Evolutionary conservation across 805 yeast genomes (phyloP).

Genomic region (Schwanniomyces pseudopolymorphus): DNA sequence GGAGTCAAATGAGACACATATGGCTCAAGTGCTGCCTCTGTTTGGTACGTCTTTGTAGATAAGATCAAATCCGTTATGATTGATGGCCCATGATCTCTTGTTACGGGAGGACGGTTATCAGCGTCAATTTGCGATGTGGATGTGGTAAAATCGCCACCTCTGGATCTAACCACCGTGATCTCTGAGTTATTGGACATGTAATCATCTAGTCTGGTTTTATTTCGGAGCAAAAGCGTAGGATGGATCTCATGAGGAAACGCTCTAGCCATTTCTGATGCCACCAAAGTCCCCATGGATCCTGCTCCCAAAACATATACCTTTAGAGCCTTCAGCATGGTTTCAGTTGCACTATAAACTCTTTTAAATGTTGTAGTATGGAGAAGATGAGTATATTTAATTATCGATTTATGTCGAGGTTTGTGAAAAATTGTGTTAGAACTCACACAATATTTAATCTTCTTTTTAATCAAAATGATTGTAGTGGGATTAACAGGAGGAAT

Average conservation of each 20-base stretch:
- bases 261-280: slow-evolving; percentile 46
- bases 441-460: neutral
- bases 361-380: neutral
- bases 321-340: slow-evolving; percentile 5
- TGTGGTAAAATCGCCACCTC: slow-evolving; percentile 15
- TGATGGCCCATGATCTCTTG: slow-evolving; percentile 4
- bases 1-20: slow-evolving; percentile 48
- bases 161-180: slow-evolving; percentile 24
- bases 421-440: neutral
- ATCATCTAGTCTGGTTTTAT: slow-evolving; percentile 38
- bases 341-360: neutral
- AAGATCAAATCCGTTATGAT: slow-evolving; percentile 62
- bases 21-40: slow-evolving; percentile 60
- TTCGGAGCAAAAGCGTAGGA: slow-evolving; percentile 36
- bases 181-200: slow-evolving; percentile 43
- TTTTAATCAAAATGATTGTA: slow-evolving; percentile 60
- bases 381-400: neutral
- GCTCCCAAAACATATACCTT: slow-evolving; percentile 48
- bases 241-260: slow-evolving; percentile 40
- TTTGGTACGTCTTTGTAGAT: slow-evolving; percentile 79
- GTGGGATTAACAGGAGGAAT: slow-evolving; percentile 98
- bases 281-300: slow-evolving; percentile 52
- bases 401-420: neutral
- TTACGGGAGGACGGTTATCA: slow-evolving; percentile 20
- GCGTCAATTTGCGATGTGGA: slow-evolving; percentile 15